Base-by-base conservation (phyloP, 257 asterid genomes). In the Salvia splendens region DNA sequence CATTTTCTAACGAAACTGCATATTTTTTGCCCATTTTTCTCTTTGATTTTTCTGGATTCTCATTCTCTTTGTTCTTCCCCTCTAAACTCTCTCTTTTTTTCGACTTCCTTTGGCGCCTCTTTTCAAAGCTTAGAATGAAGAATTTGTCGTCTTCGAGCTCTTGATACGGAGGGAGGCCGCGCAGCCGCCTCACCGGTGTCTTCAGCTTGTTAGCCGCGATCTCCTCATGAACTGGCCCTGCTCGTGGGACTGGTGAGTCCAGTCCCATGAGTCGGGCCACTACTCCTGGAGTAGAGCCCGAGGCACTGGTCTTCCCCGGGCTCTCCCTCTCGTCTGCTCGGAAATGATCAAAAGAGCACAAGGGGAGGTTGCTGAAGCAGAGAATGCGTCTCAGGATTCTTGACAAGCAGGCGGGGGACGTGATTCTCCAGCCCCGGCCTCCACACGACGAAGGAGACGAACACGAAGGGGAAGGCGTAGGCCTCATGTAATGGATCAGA, bases 251-350 rank as follows among this genome's bases (percentile, higher is more conserved):
- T 24, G 30, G 30, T 0, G 92, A 77, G 1, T 86, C 92, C 6
- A 89, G 12, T 11, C 96, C 96, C 96, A 89, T 89, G 1, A 89
- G 74, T 74, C 85, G 71, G 6, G 96, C 95, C 72, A 89, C 89
- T 0, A 86, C 9, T 14, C 85, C 81, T 0, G 89, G 86, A 1
- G 83, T 51, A 4, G 72, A 56, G 8, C 64, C 52, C 15, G 72
- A 40, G 0, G 64, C 72, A 0, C 61, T 67, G 0, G 3, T 3
- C 0, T 12, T 12, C 0, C 8, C 33, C 3, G 53, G 30, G n/a
- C 35, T 8, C 1, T 42, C 38, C 17, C 45, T 17, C 10, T 55
- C 76, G 0, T 73, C 58, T 14, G 33, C 78, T 5, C 50, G 66
- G 45, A 58, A 20, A 12, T 49, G 77, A 63, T 80, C 79, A 45